These are phyloP conservation scores for Sclerotiophoma versabilis DNA, from an alignment of 2,329 filamentous ascomycete species.

Conservation along the genomic window DNA sequence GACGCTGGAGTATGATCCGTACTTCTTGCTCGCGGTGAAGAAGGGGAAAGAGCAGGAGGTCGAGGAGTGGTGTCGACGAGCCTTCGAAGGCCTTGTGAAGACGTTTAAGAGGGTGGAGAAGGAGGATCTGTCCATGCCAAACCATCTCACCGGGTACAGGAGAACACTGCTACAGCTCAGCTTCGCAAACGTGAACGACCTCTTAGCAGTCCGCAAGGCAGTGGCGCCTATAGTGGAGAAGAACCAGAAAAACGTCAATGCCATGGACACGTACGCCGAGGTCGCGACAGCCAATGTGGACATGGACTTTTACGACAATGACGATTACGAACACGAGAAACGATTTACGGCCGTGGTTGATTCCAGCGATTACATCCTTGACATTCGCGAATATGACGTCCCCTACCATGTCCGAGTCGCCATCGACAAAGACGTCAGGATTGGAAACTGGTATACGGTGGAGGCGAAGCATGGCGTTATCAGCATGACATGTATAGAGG, in stretches of 20 bases:
- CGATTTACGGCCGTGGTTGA: constrained; percentile 81
- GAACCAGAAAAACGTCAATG: constrained; percentile 94
- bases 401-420: constrained; percentile 99
- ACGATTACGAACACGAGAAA: constrained; percentile 83
- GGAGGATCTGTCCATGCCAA: constrained; percentile 93
- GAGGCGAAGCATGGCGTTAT: constrained; percentile 91
- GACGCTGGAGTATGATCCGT: constrained; percentile 94
- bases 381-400: constrained; percentile 99
- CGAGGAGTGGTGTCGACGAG: constrained; percentile 89
- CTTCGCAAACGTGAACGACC: constrained; percentile 86
- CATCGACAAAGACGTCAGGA: constrained; percentile 95
- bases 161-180: constrained; percentile 85
- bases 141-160: constrained; percentile 90
- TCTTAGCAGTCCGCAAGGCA: constrained; percentile 82
- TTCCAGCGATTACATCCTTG: constrained; percentile 95
- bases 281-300: constrained; percentile 82
- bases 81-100: constrained; percentile 83
- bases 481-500: constrained; percentile 83
- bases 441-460: constrained; percentile 96
- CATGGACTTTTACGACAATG: constrained; percentile 90
- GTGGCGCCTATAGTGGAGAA: constrained; percentile 92
- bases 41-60: constrained; percentile 89
- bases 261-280: constrained; percentile 98
- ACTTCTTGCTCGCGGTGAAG: constrained; percentile 91
- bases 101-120: constrained; percentile 79